Percentiles rank a stretch among this genome's conserved stretches.
Conservation (phyloP, 2,329 filamentous ascomycete species). For the Aspergillus arachidicola region DNA sequence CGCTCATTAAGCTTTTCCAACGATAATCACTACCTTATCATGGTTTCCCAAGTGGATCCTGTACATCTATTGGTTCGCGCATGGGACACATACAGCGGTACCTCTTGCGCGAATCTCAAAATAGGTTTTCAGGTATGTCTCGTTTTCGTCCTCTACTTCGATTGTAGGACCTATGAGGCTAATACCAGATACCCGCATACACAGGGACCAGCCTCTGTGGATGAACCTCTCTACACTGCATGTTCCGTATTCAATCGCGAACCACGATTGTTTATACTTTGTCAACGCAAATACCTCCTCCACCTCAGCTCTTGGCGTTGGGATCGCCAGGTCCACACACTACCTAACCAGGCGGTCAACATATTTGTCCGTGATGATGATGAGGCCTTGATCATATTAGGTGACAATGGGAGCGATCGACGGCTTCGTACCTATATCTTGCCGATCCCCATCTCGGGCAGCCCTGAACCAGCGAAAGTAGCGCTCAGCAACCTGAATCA, state of each 20-base stretch:
- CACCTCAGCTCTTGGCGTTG: conserved; percentile 3
- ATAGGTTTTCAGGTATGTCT: neutral
- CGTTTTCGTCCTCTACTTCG: neutral
- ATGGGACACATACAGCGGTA: conserved; percentile 16
- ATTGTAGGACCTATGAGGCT: neutral
- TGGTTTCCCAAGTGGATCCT: conserved; percentile 10
- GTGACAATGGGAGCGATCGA: conserved; percentile 6
- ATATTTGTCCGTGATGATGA: conserved; percentile 7
- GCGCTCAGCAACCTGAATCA: neutral
- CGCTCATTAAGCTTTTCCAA: conserved; percentile 15
- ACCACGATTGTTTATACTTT: conserved; percentile 6
- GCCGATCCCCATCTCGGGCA: neutral
- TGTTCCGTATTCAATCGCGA: neutral
- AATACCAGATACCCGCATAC: neutral
- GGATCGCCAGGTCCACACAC: neutral
- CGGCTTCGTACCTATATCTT: conserved; percentile 1
- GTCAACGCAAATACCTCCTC: conserved; percentile 1
- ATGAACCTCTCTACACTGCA: conserved; percentile 2
- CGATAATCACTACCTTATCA: conserved; percentile 14
- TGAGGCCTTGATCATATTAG: neutral
- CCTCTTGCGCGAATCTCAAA: neutral
- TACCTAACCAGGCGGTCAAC: neutral
- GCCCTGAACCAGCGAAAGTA: neutral
- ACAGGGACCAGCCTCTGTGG: neutral
- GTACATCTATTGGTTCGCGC: conserved; percentile 10